Evolutionary conservation across 306 rosid genomes (phyloP).

Genomic region (Leucaena leucocephala): DNA sequence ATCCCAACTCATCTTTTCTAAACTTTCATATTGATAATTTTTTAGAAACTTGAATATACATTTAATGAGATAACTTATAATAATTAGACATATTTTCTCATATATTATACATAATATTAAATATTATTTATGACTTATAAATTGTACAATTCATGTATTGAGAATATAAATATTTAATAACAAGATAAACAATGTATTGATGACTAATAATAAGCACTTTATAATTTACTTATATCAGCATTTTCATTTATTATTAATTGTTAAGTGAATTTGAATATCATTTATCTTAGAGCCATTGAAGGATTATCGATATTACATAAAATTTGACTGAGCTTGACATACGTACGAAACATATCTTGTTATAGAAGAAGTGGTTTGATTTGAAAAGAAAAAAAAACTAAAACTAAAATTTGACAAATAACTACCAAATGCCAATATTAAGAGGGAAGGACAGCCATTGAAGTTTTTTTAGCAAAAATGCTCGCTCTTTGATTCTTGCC

Average conservation of each 20-base stretch:
- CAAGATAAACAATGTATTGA: too few species aligned
- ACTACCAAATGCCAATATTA: constrained; percentile 26
- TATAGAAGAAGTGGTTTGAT: background rate
- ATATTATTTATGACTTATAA: background rate
- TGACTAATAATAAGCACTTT: background rate
- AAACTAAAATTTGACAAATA: background rate
- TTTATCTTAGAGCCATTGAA: too few species aligned
- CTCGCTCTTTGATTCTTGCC: background rate
- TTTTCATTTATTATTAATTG: background rate
- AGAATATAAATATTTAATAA: too few species aligned
- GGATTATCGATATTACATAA: too few species aligned
- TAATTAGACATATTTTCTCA: background rate
- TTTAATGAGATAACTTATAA: background rate
- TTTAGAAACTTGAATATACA: background rate
- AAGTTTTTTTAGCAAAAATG: background rate
- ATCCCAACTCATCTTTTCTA: background rate
- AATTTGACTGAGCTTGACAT: background rate
- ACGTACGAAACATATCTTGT: background rate
- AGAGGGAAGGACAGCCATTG: constrained; percentile 41
- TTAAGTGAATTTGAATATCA: too few species aligned
- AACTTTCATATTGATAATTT: background rate
- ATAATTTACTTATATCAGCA: background rate
- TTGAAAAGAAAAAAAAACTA: background rate
- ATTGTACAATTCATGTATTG: too few species aligned
- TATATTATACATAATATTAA: too few species aligned